Conservation (phyloP, 345 rosid species). For the Murraya paniculata region DNA sequence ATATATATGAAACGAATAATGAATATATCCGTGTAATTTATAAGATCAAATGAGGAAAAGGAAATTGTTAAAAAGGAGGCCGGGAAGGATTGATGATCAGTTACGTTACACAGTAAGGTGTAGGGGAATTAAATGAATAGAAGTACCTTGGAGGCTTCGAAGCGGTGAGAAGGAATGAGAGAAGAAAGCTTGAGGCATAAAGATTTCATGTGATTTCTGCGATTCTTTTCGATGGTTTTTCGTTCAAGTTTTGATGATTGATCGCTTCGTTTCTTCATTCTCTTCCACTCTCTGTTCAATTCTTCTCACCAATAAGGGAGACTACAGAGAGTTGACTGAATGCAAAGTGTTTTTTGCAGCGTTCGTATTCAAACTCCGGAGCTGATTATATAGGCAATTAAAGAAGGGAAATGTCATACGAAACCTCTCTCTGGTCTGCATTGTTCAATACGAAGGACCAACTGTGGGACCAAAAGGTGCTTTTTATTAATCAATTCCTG, state of each 20-base stretch:
- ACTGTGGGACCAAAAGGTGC: neutral
- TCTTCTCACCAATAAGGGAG: neutral
- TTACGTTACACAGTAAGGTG: neutral
- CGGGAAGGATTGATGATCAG: neutral
- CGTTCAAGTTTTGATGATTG: constrained; percentile 39
- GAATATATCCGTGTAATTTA: too few species aligned
- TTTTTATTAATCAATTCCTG: too few species aligned
- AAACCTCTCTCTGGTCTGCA: neutral
- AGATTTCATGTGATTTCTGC: constrained; percentile 57
- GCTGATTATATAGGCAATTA: neutral
- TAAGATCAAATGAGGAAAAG: too few species aligned
- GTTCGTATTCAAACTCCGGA: neutral
- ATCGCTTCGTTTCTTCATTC: constrained; percentile 27
- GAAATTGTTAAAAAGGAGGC: too few species aligned
- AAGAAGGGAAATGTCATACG: neutral
- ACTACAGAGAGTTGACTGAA: neutral
- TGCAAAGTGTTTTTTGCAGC: neutral
- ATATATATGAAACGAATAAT: too few species aligned
- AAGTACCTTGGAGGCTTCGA: constrained; percentile 38
- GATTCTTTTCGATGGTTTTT: constrained; percentile 52
- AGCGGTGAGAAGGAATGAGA: constrained; percentile 35
- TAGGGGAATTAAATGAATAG: neutral
- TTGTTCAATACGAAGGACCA: neutral
- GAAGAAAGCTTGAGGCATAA: constrained; percentile 55
- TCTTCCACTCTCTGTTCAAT: neutral